Conservation (phyloP, 2,329 filamentous ascomycete genomes). For the Curvularia sp. region DNA sequence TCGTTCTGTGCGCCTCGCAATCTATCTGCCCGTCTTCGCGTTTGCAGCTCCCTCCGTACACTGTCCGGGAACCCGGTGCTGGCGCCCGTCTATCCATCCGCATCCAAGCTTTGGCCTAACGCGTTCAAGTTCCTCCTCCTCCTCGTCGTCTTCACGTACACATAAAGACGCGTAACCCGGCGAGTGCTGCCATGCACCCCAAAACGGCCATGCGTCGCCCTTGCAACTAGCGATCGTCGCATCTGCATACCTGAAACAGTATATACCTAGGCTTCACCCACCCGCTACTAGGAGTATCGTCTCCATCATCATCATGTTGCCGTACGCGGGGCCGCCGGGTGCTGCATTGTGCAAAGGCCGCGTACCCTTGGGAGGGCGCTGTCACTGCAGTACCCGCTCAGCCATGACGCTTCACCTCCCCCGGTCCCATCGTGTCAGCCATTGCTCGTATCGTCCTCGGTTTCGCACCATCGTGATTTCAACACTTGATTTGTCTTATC, state of each 20-base stretch:
- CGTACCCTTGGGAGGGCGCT: background rate
- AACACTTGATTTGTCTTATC: background rate
- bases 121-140: constrained; percentile 10
- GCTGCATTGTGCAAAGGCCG: background rate
- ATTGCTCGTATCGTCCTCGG: background rate
- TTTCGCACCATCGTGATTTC: background rate
- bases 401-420: background rate
- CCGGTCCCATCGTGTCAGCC: background rate
- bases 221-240: constrained; percentile 10
- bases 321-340: background rate
- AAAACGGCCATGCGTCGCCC: constrained; percentile 1
- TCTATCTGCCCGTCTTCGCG: background rate
- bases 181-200: background rate
- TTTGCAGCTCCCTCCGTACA: background rate
- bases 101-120: constrained; percentile 15
- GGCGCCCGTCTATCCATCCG: background rate
- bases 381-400: background rate
- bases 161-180: constrained; percentile 15
- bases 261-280: background rate
- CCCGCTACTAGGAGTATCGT: background rate
- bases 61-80: background rate
- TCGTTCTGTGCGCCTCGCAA: background rate
- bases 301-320: background rate
- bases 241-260: background rate
- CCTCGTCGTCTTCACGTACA: background rate